Evolutionary conservation across 1,284 basidiomycete species (phyloP), one percentile per base, ranked within the genome.

Genomic region (Clitocybe nebularis): DNA sequence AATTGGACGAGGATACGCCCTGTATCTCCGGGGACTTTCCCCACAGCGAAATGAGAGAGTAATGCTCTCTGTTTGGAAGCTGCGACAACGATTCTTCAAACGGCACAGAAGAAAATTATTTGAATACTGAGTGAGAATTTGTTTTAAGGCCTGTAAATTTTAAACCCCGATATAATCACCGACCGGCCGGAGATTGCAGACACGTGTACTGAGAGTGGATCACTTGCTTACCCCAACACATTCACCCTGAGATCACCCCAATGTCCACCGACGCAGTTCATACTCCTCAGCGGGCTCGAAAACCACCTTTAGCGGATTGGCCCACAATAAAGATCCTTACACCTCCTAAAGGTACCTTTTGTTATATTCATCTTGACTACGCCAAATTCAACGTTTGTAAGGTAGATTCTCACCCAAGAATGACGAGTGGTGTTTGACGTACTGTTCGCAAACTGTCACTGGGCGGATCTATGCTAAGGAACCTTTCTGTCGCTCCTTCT

Each of bases 11-110:
- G 73, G 68, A 69, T 61, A 70, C 63, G 59, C 79, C 82, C 81
- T 79, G 80, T 74, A 61, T 78, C 86, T 89, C 85, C 85, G 86
- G 86, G 83, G 85, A 89, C 86, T 89, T 89, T 89, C 84, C 86
- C 86, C 84, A 80, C 86, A 89, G 85, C 81, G 55, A 57, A 68
- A 50, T 48, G 47, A 51, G 66, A 74, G 68, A 69, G 67, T 57
- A 43, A 44, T 50, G 62, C 69, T 74, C 70, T 69, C 74, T 74
- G 83, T 85, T 61, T 67, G 86, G 75, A 66, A 74, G 77, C 85
- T 89, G 86, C 79, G 84, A 88, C 61, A 68, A 79, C 86, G 84
- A 80, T 86, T 80, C 85, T 87, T 84, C 75, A 66, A 65, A 73
- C 80, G 75, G 74, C 77, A 72, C 61, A 56, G 53, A 54, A 49